Evolutionary conservation across 331 rosid genomes (phyloP).

Genomic region (Erythrophleum ivorense): DNA sequence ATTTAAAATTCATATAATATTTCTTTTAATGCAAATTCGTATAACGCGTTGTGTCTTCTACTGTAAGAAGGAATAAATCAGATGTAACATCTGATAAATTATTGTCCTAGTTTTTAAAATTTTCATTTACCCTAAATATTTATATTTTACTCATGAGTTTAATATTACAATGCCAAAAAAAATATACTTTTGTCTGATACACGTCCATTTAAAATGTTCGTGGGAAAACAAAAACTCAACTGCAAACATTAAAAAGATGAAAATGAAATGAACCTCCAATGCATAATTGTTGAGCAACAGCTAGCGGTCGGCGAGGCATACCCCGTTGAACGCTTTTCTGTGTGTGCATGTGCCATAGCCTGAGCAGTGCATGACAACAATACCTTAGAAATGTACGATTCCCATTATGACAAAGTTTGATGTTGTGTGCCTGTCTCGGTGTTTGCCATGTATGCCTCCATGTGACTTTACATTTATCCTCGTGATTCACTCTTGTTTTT

Average conservation of each 20-base stretch:
- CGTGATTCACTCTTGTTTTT: background rate
- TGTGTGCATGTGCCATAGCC: slow-evolving; percentile 43
- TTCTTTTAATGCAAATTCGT: too few species aligned
- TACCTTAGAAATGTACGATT: slow-evolving; percentile 15
- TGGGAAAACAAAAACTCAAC: background rate
- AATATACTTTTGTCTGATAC: too few species aligned
- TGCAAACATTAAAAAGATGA: background rate
- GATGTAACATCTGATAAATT: too few species aligned
- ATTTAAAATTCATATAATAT: too few species aligned
- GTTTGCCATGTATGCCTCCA: slow-evolving; percentile 19
- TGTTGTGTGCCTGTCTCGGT: slow-evolving; percentile 29
- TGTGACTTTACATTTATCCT: slow-evolving; percentile 28
- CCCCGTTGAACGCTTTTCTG: background rate
- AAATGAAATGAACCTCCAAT: background rate
- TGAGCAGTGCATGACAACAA: slow-evolving; percentile 15
- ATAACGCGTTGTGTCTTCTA: too few species aligned
- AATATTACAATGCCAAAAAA: background rate
- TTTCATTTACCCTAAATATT: background rate
- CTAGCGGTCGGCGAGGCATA: background rate
- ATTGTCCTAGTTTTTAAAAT: too few species aligned
- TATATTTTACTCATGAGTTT: background rate
- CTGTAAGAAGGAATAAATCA: too few species aligned
- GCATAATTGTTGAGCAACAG: background rate
- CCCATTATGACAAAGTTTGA: slow-evolving; percentile 5
- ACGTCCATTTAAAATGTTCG: too few species aligned